Evolutionary conservation across 2,329 filamentous ascomycete species (phyloP).

Genomic region (Fusarium siculi): DNA sequence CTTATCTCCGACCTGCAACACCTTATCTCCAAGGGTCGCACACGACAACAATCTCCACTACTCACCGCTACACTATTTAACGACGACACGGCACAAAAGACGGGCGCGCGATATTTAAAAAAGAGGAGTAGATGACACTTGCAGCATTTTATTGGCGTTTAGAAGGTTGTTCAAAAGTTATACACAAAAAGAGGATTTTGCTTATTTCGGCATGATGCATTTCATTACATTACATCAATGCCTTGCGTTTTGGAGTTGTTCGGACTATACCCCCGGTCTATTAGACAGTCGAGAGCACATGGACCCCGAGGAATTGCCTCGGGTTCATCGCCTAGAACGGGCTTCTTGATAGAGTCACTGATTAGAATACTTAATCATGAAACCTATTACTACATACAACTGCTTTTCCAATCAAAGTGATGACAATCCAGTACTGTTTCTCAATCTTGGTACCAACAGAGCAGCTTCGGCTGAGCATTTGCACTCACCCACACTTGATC

Average conservation of each 20-base stretch:
- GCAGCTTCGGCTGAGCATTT: slow-evolving; percentile 5
- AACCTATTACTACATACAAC: slow-evolving; percentile 17
- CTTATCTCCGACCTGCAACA: slow-evolving; percentile 6
- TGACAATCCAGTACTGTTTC: no score
- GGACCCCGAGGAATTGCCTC: slow-evolving; percentile 34
- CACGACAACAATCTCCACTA: slow-evolving; percentile 42
- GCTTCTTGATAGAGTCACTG: slow-evolving; percentile 43
- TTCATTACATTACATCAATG: neutral
- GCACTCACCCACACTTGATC: neutral
- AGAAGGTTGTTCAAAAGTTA: slow-evolving; percentile 32
- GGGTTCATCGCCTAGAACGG: slow-evolving; percentile 43
- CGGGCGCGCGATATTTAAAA: slow-evolving; percentile 35
- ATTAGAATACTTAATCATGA: slow-evolving; percentile 40
- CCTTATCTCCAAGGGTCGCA: slow-evolving; percentile 21
- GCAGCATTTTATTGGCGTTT: slow-evolving; percentile 45
- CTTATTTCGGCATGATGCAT: neutral
- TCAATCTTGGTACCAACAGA: neutral
- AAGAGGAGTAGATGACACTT: slow-evolving; percentile 22
- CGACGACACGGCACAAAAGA: slow-evolving; percentile 40
- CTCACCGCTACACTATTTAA: slow-evolving; percentile 33
- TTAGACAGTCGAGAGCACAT: slow-evolving; percentile 44
- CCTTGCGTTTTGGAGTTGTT: slow-evolving; percentile 42
- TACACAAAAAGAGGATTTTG: slow-evolving; percentile 26
- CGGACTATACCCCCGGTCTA: slow-evolving; percentile 47
- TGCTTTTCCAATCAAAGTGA: neutral